Evolutionary conservation across 2,329 filamentous ascomycete species (phyloP), one percentile per base, ranked within the genome.

Genomic region (Zasmidium angulare): DNA sequence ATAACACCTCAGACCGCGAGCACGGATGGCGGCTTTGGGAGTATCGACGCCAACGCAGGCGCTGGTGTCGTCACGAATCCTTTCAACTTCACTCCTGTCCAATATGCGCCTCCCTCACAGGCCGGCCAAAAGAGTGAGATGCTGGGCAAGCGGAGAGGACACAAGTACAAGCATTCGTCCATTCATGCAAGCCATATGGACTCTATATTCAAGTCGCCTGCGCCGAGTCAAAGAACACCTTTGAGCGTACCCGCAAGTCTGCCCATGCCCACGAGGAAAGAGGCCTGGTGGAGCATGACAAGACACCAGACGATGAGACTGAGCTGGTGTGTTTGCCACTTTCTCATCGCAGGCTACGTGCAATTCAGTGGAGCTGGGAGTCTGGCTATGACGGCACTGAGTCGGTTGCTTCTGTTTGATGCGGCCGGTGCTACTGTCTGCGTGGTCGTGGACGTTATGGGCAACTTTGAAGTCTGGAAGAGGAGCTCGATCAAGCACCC

Each of bases 391-490:
- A 97, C 93, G 6, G 93, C 93, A 0, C 81, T 99, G 19, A 96
- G 92, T 10, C 93, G 97, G 70, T 81, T 99, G 50, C 89, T 98
- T 60, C 90, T 98, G 75, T 99, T 97, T 74, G 95, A 99, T 73
- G 93, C 95, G 9, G 86, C 96, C 1, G 95, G 92, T 31, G 95
- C 95, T 3, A 87, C 93, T 50, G 85, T 98, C 3, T 98, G 93
- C 74, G 92, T 96, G 2, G 87, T 86, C 12, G 93, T 98, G 50
- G 95, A 99, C 71, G 90, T 98, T 1, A 85, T 97, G 50, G 88
- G 90, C 53, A 99, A 99, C 74, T 99, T 99, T 69, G 95, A 99
- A 73, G 93, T 98, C 46, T 99, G 95, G 95, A 91, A 91, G 65
- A 86, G 93, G 50, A 93, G 90, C 67, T 96, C 89, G 66, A 89